phyloP scores from a whole-genome alignment of 2,329 filamentous ascomycete species.

The Fusarium multiceps region DNA sequence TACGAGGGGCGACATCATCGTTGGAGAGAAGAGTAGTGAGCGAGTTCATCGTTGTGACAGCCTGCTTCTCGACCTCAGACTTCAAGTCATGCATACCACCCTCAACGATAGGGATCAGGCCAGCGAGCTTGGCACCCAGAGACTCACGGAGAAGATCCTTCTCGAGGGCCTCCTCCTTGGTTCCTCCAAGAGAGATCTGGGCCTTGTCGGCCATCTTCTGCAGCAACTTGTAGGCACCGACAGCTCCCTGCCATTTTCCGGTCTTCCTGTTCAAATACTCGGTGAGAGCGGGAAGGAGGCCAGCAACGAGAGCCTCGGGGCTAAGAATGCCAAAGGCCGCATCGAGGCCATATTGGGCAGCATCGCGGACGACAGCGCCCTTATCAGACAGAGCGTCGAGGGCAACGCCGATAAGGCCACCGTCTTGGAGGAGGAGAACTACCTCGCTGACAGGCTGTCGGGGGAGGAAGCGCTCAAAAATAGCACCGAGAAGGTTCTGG shows the following conservation, averaged over 20 bases:
- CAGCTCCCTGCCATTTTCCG: constrained; percentile 97
- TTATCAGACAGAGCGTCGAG: constrained; percentile 93
- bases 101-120: constrained; percentile 91
- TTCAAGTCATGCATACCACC: constrained; percentile 97
- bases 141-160: constrained; percentile 91
- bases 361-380: constrained; percentile 86
- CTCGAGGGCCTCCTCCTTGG: constrained; percentile 83
- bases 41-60: constrained; percentile 91
- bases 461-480: constrained; percentile 89
- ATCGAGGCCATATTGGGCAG: constrained; percentile 93
- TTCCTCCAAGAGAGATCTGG: constrained; percentile 81
- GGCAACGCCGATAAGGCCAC: constrained; percentile 75
- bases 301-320: constrained; percentile 84
- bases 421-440: constrained; percentile 83
- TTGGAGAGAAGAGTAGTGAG: constrained; percentile 92
- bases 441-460: constrained; percentile 83
- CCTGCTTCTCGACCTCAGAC: constrained; percentile 86
- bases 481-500: constrained; percentile 92
- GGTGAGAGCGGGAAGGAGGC: constrained; percentile 80
- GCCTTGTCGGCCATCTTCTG: constrained; percentile 97
- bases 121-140: constrained; percentile 88
- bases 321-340: constrained; percentile 83
- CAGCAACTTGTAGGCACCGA: constrained; percentile 84
- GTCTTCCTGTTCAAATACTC: constrained; percentile 84
- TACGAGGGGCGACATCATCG: constrained; percentile 93